Percentiles rank a stretch among this genome's conserved stretches.
Evolutionary conservation across 257 asterid species (phyloP).

Genomic region (Nicotiana knightiana): DNA sequence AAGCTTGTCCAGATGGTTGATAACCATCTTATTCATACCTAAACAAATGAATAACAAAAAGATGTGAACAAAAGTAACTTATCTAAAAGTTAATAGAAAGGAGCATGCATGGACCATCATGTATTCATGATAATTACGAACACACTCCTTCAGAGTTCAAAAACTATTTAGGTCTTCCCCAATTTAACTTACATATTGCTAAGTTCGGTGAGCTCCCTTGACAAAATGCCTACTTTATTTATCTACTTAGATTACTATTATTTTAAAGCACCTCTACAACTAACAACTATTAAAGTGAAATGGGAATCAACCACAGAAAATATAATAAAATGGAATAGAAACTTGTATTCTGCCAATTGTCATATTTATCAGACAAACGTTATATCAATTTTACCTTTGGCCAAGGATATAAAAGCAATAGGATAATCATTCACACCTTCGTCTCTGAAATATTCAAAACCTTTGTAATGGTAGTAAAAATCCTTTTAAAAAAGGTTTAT

Average conservation of each 20-base stretch:
- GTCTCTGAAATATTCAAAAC: background rate
- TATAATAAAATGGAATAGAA: background rate
- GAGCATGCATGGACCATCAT: background rate
- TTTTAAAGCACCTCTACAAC: background rate
- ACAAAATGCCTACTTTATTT: background rate
- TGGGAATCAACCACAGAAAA: background rate
- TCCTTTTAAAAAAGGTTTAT: background rate
- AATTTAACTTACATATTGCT: background rate
- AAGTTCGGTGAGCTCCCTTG: background rate
- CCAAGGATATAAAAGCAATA: background rate
- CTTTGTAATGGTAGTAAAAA: background rate
- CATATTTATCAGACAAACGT: background rate
- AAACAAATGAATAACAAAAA: background rate
- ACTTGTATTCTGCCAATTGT: background rate
- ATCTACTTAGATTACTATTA: background rate
- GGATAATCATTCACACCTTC: background rate
- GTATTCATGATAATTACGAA: background rate
- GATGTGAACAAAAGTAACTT: background rate
- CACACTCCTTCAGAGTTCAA: background rate
- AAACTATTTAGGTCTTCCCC: background rate
- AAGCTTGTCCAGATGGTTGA: conserved; percentile 90
- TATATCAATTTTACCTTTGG: background rate
- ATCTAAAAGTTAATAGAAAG: background rate
- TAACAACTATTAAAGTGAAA: background rate
- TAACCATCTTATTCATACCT: conserved; percentile 99